These are phyloP conservation scores for Hypomontagnella monticulosa DNA, from an alignment of 495 filamentous ascomycete genomes.

Conservation along the genomic window DNA sequence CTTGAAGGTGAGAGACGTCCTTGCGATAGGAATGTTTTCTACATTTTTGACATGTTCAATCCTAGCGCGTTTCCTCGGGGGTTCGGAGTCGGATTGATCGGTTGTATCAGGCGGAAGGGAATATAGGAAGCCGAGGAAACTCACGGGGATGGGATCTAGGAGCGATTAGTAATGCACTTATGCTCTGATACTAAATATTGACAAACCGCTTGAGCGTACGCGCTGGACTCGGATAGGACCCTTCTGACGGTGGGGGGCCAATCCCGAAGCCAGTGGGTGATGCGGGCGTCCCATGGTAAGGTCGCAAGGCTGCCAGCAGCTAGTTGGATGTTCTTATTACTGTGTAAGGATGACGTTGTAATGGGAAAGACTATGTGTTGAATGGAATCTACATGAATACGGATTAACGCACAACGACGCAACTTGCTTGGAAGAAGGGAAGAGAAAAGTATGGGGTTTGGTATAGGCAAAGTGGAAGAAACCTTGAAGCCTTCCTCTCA, in stretches of 20 bases:
- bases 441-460: too few relatives aligned
- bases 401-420: too few relatives aligned
- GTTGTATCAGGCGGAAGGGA: constrained; percentile 14
- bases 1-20: constrained; percentile 1
- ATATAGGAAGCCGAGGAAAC: constrained; percentile 31
- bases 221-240: not conserved
- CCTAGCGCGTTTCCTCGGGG: constrained; percentile 23
- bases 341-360: too few relatives aligned
- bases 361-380: too few relatives aligned
- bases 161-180: constrained; percentile 7
- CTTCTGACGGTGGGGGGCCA: not conserved
- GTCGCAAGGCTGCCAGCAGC: not conserved
- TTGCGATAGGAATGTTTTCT: constrained; percentile 26
- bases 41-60: constrained; percentile 9
- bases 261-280: not conserved
- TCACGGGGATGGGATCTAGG: constrained; percentile 37
- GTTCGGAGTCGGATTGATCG: constrained; percentile 15
- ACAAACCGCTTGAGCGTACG: constrained; percentile 7
- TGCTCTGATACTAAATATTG: not conserved
- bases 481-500: not conserved
- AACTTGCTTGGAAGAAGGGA: too few relatives aligned
- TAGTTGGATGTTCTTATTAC: too few relatives aligned
- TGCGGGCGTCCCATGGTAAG: constrained; percentile 4
- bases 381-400: too few relatives aligned
- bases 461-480: too few relatives aligned